These are phyloP conservation scores for Tricholoma bakamatsutake DNA, from an alignment of 768 basidiomycete species.

Conservation along the genomic window DNA sequence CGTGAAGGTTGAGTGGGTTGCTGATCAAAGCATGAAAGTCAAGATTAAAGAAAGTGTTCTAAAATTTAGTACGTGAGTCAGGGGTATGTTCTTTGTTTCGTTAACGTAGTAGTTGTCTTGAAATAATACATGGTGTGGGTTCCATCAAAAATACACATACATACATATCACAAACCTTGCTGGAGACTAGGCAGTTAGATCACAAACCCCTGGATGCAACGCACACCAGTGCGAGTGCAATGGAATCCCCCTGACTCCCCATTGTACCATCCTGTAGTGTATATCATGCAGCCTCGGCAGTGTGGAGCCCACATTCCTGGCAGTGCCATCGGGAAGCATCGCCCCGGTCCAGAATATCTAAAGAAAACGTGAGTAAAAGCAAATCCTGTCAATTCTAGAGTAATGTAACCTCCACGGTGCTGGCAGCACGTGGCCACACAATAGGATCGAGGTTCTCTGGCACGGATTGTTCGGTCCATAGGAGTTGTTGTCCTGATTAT, in stretches of 20 bases:
- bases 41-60: conserved; percentile 77
- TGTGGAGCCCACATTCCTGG: conserved; percentile 39
- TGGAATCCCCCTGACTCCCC: conserved; percentile 54
- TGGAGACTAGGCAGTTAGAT: conserved; percentile 25
- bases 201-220: conserved; percentile 50
- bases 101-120: background rate
- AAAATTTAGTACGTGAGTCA: conserved; percentile 72
- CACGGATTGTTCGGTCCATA: conserved; percentile 73
- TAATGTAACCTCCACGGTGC: conserved; percentile 51
- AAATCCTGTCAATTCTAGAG: background rate
- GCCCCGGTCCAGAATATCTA: conserved; percentile 68
- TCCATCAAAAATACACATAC: background rate
- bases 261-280: conserved; percentile 51
- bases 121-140: background rate
- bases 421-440: conserved; percentile 68
- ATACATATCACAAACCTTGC: background rate
- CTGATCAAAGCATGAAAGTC: conserved; percentile 76
- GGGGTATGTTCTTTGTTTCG: background rate
- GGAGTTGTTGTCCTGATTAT: conserved; percentile 49
- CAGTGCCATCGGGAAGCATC: conserved; percentile 30
- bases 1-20: conserved; percentile 80
- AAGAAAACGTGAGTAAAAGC: background rate
- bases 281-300: conserved; percentile 64
- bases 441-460: conserved; percentile 64
- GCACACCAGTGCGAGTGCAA: conserved; percentile 75